Evolutionary conservation across 495 filamentous ascomycete species (phyloP), one percentile per base, ranked within the genome.

Genomic region (Echria macrotheca): DNA sequence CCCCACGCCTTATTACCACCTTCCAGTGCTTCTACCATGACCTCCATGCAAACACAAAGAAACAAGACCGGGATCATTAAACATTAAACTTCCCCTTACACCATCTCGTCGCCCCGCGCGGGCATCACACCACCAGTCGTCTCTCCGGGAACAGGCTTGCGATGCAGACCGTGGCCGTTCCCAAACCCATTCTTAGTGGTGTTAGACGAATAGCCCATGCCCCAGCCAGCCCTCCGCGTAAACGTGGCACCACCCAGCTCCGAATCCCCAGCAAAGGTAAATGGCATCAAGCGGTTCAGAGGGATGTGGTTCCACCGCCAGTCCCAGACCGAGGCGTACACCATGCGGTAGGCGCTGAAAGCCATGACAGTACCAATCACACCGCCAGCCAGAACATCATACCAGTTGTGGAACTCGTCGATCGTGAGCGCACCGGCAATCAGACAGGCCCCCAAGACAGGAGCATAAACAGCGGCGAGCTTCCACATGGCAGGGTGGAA

Each of bases 401-500:
- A 80, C 75, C 75, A 79, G 60, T 83, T 73, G 48, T 83, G 81
- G 43, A 72, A 78, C 63, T 72, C 67, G 36, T 86, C 82, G 33
- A 84, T 78, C 1, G 78, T 83, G 28, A 84, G 57, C 0, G 75
- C 68, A n/a, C 78, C 78, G 3, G 69, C 77, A 40, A 83, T 78
- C 23, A 84, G 60, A 1, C 64, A 66, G 1, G 79, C 80, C 9
- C 73, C 79, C 3, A 84, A 69, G 4, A 85, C 60, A 0, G 82
- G 81, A 6, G 73, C 68, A 4, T 78, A 81, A n/a, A 75, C 62
- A 14, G 65, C 70, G 25, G 79, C 64, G 1, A 82, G 56, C 65
- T 83, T 83, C 81, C 81, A 84, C 72, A 81, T 74, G 14, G 75
- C 71, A 1, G 80, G 75, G 49, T 82, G 79, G 54, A 78, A 78